Conservation (phyloP, 2,329 filamentous ascomycete genomes). For the Ophiostoma tasmaniense region DNA sequence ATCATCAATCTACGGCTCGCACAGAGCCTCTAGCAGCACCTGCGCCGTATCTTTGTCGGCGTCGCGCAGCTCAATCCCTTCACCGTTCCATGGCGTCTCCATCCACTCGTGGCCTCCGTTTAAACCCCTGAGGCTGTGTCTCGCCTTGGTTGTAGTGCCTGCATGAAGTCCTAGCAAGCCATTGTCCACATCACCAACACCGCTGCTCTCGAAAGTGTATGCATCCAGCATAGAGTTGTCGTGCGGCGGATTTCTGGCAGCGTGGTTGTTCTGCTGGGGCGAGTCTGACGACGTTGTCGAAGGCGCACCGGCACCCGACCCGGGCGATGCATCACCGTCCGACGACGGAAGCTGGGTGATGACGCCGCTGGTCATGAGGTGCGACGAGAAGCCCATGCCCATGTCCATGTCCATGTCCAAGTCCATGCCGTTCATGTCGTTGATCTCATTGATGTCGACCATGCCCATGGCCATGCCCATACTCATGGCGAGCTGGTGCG, state of each 20-base stretch:
- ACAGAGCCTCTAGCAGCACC: slow-evolving; percentile 32
- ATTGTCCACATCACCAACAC: not conserved
- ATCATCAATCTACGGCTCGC: not conserved
- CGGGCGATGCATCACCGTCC: slow-evolving; percentile 21
- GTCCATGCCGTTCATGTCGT: slow-evolving; percentile 19
- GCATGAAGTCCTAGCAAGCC: not conserved
- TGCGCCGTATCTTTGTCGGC: slow-evolving; percentile 32
- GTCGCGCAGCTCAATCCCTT: slow-evolving; percentile 16
- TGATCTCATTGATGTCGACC: not conserved
- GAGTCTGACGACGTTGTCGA: slow-evolving; percentile 14
- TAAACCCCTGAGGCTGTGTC: not conserved
- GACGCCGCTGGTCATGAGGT: slow-evolving; percentile 1
- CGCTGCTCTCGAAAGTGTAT: not conserved
- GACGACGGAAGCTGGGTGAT: slow-evolving; percentile 19
- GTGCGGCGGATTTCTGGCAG: not conserved
- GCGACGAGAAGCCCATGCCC: not conserved
- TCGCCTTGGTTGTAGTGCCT: not conserved
- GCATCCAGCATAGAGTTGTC: not conserved
- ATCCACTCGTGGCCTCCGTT: slow-evolving; percentile 29
- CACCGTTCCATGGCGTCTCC: slow-evolving; percentile 28
- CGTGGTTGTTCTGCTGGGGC: not conserved
- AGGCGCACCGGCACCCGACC: slow-evolving; percentile 20
- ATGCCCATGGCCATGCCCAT: slow-evolving; percentile 35
- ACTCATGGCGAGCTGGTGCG: slow-evolving; percentile 31
- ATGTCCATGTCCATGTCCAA: slow-evolving; percentile 11